Evolutionary conservation across 805 yeast genomes (phyloP).

Genomic region (Metschnikowia picachoensis): DNA sequence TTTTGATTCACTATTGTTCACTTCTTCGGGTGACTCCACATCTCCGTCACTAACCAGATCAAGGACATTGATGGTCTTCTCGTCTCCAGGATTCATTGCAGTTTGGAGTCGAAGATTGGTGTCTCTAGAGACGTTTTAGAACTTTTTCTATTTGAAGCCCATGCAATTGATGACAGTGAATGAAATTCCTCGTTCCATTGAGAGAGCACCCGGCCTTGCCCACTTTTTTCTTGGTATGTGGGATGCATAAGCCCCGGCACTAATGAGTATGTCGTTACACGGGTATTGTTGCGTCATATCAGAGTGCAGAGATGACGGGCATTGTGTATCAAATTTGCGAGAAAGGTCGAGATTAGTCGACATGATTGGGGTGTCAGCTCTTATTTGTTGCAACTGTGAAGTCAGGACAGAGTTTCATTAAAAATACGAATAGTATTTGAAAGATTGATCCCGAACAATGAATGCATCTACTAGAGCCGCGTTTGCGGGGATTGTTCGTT

Average conservation of each 20-base stretch:
- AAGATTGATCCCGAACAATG: too few species aligned
- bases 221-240: background rate
- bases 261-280: background rate
- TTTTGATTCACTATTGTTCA: background rate
- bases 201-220: background rate
- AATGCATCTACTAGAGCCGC: too few species aligned
- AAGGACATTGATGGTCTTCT: conserved; percentile 1
- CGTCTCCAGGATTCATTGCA: conserved; percentile 5
- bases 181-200: conserved; percentile 1
- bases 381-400: too few species aligned
- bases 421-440: too few species aligned
- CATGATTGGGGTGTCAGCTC: too few species aligned
- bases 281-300: too few species aligned
- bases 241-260: background rate
- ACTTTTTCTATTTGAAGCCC: background rate
- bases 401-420: too few species aligned
- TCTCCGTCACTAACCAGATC: conserved; percentile 2
- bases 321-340: too few species aligned
- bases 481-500: background rate
- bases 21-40: background rate
- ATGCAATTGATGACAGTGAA: background rate
- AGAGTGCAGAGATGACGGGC: too few species aligned
- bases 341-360: too few species aligned
- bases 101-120: background rate
- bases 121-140: background rate